phyloP scores from a whole-genome alignment of 371 early-diverging fungal species.

The Mortierella sp. region DNA sequence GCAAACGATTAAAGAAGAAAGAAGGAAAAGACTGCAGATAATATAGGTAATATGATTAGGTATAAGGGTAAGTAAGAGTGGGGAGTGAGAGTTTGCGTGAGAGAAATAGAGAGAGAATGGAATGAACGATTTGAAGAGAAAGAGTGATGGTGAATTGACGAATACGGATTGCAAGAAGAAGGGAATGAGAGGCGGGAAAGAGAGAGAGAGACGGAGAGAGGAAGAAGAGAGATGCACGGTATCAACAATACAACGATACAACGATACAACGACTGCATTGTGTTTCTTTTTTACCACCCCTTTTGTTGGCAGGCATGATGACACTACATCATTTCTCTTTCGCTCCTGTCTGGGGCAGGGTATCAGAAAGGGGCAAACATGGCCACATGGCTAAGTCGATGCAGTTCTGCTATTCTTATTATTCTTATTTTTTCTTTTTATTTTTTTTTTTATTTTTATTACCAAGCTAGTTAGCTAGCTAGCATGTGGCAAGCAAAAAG shows the following conservation, averaged over 20 bases:
- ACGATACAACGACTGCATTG: too few relatives aligned
- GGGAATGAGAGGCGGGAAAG: background rate
- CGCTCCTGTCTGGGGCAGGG: background rate
- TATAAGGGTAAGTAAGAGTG: background rate
- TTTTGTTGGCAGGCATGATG: too few relatives aligned
- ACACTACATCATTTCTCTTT: background rate
- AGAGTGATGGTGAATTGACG: background rate
- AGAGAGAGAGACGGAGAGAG: constrained; percentile 11
- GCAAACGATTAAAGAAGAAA: background rate
- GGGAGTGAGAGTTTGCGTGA: too few relatives aligned
- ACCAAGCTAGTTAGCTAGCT: too few relatives aligned
- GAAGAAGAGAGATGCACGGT: constrained; percentile 2
- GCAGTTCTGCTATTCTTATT: background rate
- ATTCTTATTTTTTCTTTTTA: background rate
- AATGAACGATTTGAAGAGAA: background rate
- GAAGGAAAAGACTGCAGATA: too few relatives aligned
- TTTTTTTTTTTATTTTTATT: background rate
- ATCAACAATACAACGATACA: too few relatives aligned
- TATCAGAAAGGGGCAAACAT: background rate
- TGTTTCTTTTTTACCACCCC: too few relatives aligned
- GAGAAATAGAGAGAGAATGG: background rate
- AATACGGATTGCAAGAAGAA: background rate
- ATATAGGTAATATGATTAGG: background rate
- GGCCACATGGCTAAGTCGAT: background rate
- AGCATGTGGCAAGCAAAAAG: too few relatives aligned